phyloP scores from a whole-genome alignment of 305 asterid species.

The Solanum hybrid region DNA sequence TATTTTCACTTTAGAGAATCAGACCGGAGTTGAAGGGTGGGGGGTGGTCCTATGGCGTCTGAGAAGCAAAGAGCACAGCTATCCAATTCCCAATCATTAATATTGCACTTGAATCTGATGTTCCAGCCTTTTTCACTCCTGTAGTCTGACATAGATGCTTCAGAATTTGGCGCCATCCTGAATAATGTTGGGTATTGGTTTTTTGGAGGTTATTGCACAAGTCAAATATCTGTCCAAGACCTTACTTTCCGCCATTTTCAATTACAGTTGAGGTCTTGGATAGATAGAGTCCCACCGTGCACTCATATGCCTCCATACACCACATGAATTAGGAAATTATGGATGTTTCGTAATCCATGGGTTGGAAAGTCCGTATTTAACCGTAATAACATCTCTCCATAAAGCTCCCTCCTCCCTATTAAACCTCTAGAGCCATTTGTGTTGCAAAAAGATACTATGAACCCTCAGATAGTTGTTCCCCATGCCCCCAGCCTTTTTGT shows the following conservation, averaged over 20 bases:
- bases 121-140: not conserved
- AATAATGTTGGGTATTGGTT: not conserved
- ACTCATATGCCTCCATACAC: not conserved
- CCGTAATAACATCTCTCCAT: not conserved
- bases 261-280: not conserved
- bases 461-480: not conserved
- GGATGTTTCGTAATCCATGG: not conserved
- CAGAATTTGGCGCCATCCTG: not conserved
- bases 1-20: not conserved
- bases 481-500: not conserved
- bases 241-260: not conserved
- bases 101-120: not conserved
- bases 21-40: not conserved
- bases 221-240: not conserved
- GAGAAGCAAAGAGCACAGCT: not conserved
- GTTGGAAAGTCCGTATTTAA: not conserved
- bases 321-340: not conserved
- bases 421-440: not conserved
- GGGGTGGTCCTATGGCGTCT: not conserved
- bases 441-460: not conserved
- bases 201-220: not conserved
- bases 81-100: not conserved
- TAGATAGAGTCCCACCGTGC: not conserved
- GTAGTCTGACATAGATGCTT: not conserved
- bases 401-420: not conserved